A percentile compares a stretch with the other conserved stretches of the same genome.
These are phyloP conservation scores for Pichiaceae sp. DNA, from an alignment of 1,139 yeast genomes.

Conservation along the genomic window DNA sequence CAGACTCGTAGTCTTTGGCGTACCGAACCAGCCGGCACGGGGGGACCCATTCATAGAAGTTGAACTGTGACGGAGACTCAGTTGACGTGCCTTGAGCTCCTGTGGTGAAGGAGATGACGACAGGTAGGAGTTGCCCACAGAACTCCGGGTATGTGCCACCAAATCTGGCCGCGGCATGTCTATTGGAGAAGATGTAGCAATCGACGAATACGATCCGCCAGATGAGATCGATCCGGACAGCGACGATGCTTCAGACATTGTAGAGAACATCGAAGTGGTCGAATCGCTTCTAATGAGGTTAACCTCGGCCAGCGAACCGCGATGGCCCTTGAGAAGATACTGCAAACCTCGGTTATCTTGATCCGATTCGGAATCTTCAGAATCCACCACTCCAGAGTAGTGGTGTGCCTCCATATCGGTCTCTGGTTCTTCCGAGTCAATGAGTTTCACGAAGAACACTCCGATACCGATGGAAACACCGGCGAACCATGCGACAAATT, in stretches of 20 bases:
- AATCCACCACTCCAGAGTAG: conserved; percentile 1
- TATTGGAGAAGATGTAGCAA: conserved; percentile 1
- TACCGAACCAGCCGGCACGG: neutral
- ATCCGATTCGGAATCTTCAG: conserved; percentile 1
- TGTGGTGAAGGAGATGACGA: conserved; percentile 16
- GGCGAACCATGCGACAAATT: conserved; percentile 23
- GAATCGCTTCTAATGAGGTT: conserved; percentile 18
- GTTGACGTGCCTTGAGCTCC: conserved; percentile 15
- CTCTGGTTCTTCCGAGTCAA: conserved; percentile 13
- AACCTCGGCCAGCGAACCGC: conserved; percentile 27
- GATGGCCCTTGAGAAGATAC: conserved; percentile 23
- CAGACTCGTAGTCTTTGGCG: neutral
- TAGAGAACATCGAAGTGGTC: conserved; percentile 20
- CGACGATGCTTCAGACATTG: conserved; percentile 17
- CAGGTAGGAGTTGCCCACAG: neutral
- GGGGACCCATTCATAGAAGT: neutral
- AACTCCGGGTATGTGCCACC: neutral
- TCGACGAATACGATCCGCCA: conserved; percentile 2
- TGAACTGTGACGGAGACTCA: neutral
- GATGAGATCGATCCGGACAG: conserved; percentile 5
- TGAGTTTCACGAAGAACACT: conserved; percentile 20
- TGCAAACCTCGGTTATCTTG: conserved; percentile 13
- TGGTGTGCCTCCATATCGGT: conserved; percentile 3
- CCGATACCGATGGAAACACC: conserved; percentile 22
- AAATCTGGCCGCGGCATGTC: conserved; percentile 5